Base-by-base conservation (phyloP, 1,284 basidiomycete genomes). In the Cryptococcus sp. region DNA sequence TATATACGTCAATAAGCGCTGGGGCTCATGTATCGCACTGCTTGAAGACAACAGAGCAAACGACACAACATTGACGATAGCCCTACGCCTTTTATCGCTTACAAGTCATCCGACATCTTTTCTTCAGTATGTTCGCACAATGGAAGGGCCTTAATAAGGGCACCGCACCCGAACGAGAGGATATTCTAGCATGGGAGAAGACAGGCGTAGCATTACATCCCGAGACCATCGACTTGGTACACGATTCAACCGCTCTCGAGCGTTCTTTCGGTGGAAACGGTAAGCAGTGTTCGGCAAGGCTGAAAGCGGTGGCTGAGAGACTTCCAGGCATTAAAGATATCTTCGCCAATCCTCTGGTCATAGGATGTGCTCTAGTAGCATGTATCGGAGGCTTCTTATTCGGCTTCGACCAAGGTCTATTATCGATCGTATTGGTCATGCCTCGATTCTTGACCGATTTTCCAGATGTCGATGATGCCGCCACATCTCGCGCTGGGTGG, bases 351-450 rank as follows among this genome's bases (percentile, higher is more conserved):
- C 23, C 39, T 3, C 42, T 62, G 16, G 63, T 60, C 7, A 19
- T 57, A 9, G 32, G 32, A 34, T 34, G 32, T 28, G 11, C 28
- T 28, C 28, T 28, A 4, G 14, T 39, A 7, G 57, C 60, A 1
- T 60, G 57, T 31, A 44, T 60, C 3, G 64, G 64, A n/a, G 64
- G 62, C 2, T 52, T 62, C 13, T 46, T 59, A 10, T 62, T 64
- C 32, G 56, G 61, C 7, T 63, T 59, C 44, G 55, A 70, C 50
- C 70, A 72, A 58, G 70, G 70, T 47, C 47, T 69, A 11, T 46
- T 69, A 3, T 65, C 64, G 7, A 66, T 71, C 43, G 58, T 59
- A 22, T 50, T 67, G 2, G 59, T 59, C n/a, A 67, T 72, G 62
- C 48, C 54, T 1, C 61, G 62, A 16, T 72, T 74, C 49, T 55